Conservation (phyloP, 352 stramenopile species). For the Bremia lactucae region DNA sequence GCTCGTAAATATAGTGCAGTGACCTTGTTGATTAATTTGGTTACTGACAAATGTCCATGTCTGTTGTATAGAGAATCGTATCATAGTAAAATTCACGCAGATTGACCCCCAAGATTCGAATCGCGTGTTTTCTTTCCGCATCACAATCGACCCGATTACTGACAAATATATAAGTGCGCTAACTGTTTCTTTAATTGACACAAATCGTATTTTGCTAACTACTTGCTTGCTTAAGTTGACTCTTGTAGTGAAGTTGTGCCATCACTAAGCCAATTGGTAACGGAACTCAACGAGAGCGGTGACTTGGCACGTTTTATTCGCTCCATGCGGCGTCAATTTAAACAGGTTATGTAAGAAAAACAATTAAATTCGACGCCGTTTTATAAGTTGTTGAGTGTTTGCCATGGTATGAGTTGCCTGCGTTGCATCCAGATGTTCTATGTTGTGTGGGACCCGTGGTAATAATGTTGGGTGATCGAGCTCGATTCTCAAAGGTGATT, state of each 20-base stretch:
- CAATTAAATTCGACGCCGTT: constrained; percentile 36
- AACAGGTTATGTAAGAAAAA: constrained; percentile 34
- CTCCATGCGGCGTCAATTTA: constrained; percentile 71
- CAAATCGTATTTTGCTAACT: neutral
- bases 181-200: neutral
- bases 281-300: constrained; percentile 46
- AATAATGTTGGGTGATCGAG: neutral
- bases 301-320: constrained; percentile 71
- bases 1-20: neutral
- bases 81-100: constrained; percentile 59
- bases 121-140: constrained; percentile 62
- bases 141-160: constrained; percentile 47
- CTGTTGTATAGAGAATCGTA: constrained; percentile 32
- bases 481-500: constrained; percentile 15
- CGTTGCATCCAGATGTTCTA: neutral
- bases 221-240: constrained; percentile 33
- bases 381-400: constrained; percentile 13
- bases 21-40: neutral
- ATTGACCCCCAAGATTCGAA: constrained; percentile 42
- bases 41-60: too few species aligned
- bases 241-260: constrained; percentile 45
- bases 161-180: constrained; percentile 52
- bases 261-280: constrained; percentile 34
- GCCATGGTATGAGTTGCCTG: neutral
- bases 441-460: too few species aligned